phyloP scores from a whole-genome alignment of 345 rosid species.

The Gossypium turneri region DNA sequence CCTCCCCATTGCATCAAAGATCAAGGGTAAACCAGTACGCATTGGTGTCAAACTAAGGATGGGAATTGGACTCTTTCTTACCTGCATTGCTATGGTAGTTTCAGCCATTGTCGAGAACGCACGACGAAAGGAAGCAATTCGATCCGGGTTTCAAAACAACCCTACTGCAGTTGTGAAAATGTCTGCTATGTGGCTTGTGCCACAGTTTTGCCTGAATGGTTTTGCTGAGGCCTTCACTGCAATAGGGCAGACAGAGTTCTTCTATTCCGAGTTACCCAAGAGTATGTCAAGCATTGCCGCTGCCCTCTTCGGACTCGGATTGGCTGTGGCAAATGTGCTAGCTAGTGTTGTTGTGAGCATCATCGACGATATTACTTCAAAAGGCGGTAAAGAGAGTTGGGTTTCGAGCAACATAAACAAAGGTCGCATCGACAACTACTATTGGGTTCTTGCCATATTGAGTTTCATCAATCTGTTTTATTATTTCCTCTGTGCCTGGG shows the following conservation, averaged over 20 bases:
- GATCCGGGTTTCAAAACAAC: conserved; percentile 43
- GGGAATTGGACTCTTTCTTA: conserved; percentile 62
- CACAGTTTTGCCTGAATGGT: conserved; percentile 55
- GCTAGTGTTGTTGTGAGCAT: conserved; percentile 49
- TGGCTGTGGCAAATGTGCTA: conserved; percentile 59
- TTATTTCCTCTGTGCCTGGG: conserved; percentile 61
- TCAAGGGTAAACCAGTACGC: conserved; percentile 49
- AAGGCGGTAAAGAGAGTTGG: conserved; percentile 57
- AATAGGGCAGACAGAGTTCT: conserved; percentile 75
- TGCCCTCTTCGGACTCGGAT: conserved; percentile 52
- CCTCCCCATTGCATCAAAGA: conserved; percentile 62
- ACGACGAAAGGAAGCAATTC: conserved; percentile 54
- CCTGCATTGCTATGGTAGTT: conserved; percentile 58
- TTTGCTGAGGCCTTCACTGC: conserved; percentile 68
- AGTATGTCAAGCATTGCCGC: conserved; percentile 75
- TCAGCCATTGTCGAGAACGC: conserved; percentile 53
- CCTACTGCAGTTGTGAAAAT: conserved; percentile 37
- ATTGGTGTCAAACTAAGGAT: conserved; percentile 54
- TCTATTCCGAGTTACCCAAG: conserved; percentile 71
- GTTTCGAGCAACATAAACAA: conserved; percentile 61
- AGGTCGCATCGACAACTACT: conserved; percentile 71
- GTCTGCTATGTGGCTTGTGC: conserved; percentile 86
- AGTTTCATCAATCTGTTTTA: conserved; percentile 57
- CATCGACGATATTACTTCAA: conserved; percentile 35
- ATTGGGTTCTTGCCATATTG: conserved; percentile 59